These are phyloP conservation scores for Diaporthe sp. DNA, from an alignment of 2,329 filamentous ascomycete genomes.

Conservation along the genomic window DNA sequence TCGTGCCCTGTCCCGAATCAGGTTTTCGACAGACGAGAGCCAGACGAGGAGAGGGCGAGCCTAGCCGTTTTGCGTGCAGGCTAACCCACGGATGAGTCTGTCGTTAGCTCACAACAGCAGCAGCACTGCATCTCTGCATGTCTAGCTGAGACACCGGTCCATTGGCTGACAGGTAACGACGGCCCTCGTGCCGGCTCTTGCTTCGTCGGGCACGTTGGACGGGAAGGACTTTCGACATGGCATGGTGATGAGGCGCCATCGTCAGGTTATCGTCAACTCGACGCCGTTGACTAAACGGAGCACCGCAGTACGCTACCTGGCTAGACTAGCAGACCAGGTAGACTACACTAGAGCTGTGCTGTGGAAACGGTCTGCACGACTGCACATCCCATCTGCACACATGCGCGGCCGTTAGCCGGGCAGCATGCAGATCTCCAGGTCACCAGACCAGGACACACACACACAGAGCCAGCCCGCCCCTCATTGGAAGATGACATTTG, in stretches of 20 bases:
- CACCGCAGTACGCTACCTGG: background rate
- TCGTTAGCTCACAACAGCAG: background rate
- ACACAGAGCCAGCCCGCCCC: background rate
- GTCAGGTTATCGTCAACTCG: background rate
- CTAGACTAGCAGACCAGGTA: too few relatives aligned
- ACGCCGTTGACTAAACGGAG: background rate
- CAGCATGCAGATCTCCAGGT: constrained; percentile 5
- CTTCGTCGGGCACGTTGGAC: background rate
- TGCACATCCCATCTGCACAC: background rate
- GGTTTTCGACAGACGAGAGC: background rate
- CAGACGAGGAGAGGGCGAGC: background rate
- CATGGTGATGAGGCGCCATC: background rate
- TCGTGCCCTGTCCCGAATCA: constrained; percentile 14
- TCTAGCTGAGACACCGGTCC: background rate
- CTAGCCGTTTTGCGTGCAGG: background rate
- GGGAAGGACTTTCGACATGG: too few relatives aligned
- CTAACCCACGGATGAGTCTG: background rate
- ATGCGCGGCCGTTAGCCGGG: constrained; percentile 5
- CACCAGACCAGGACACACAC: background rate
- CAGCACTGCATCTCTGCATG: too few relatives aligned
- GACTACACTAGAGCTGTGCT: background rate
- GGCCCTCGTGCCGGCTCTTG: background rate
- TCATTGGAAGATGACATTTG: too few relatives aligned
- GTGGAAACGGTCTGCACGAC: background rate
- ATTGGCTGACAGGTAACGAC: constrained; percentile 1